phyloP scores from a whole-genome alignment of 2,329 filamentous ascomycete species.

The Talaromyces marneffei region DNA sequence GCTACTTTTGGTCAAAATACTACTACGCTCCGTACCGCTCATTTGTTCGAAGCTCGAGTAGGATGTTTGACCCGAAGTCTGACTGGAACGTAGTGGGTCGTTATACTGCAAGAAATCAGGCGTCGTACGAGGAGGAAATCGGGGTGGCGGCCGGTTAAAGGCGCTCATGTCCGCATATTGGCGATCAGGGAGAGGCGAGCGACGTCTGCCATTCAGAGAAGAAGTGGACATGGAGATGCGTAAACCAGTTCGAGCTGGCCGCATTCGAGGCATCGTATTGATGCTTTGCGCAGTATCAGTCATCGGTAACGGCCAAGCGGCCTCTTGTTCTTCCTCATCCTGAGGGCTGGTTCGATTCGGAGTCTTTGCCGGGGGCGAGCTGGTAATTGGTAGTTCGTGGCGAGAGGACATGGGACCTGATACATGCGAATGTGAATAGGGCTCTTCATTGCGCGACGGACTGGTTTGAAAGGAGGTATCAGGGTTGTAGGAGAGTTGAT shows the following conservation, averaged over 20 bases:
- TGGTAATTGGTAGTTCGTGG: constrained; percentile 1
- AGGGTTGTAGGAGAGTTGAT: not conserved
- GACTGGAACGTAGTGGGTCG: constrained; percentile 48
- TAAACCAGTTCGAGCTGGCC: constrained; percentile 21
- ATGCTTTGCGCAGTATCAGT: constrained; percentile 2
- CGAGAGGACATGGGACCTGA: constrained; percentile 5
- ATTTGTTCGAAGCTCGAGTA: constrained; percentile 53
- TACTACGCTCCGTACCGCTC: constrained; percentile 73
- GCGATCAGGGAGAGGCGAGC: constrained; percentile 21
- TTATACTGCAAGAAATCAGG: constrained; percentile 26
- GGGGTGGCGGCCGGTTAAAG: constrained; percentile 25
- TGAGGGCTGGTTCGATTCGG: not conserved
- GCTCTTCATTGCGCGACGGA: constrained; percentile 8
- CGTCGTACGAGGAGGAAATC: constrained; percentile 27
- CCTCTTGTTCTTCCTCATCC: not conserved
- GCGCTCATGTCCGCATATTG: constrained; percentile 20
- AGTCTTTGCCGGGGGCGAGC: not conserved
- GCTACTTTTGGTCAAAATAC: constrained; percentile 71
- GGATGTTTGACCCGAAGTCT: constrained; percentile 56
- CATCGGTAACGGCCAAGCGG: constrained; percentile 9
- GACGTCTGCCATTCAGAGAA: constrained; percentile 26
- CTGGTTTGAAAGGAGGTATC: not conserved
- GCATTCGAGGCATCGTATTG: constrained; percentile 1
- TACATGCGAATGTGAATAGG: not conserved
- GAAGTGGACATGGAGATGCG: constrained; percentile 36